Evolutionary conservation across 495 filamentous ascomycete genomes (phyloP), one percentile per base, ranked within the genome.

Genomic region (Neurospora sp.): DNA sequence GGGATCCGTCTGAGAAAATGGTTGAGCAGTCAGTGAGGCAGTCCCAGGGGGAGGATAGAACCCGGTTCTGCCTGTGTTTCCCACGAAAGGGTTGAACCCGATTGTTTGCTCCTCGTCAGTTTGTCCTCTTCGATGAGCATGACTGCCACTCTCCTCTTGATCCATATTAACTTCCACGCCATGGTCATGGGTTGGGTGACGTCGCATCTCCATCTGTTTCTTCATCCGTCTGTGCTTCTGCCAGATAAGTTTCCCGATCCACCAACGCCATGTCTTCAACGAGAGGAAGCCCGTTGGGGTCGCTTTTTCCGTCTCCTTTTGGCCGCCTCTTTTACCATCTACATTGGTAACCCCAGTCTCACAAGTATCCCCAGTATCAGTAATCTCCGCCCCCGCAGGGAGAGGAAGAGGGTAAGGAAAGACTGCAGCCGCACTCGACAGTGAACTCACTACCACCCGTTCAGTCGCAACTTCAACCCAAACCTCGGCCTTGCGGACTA

Each of bases 401-500:
- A 61, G 27, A 27, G 53, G 53, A 35, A 61, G 27, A 1, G 53
- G 53, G 27, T 61, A 61, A 61, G 53, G 53, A 61, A 61, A 61
- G 6, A 61, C 53, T 35, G 22, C 53, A 61, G 53, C 53, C 53
- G 53, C 53, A 61, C 53, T 61, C 12, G 53, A 61, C 12, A 61
- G 53, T 61, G 53, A 61, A 8, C 53, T 61, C 27, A 61, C 53
- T 39, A 73, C 73, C 16, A 77, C 75, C 2, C 39, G 61, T 22
- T 79, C 75, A 5, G 79, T 40, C 5, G 75, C 73, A 8, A 83
- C 79, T 75, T 84, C 83, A 20, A 84, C 79, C 83, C 83, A 84
- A 7, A 84, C 83, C 75, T 84, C 82, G 20, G 76, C 77, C 77
- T 80, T 83, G 72, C 83, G 78, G 53, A 83, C 79, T 16, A 78